Evolutionary conservation across 2,329 filamentous ascomycete genomes (phyloP).

Genomic region (Penicillium decumbens): DNA sequence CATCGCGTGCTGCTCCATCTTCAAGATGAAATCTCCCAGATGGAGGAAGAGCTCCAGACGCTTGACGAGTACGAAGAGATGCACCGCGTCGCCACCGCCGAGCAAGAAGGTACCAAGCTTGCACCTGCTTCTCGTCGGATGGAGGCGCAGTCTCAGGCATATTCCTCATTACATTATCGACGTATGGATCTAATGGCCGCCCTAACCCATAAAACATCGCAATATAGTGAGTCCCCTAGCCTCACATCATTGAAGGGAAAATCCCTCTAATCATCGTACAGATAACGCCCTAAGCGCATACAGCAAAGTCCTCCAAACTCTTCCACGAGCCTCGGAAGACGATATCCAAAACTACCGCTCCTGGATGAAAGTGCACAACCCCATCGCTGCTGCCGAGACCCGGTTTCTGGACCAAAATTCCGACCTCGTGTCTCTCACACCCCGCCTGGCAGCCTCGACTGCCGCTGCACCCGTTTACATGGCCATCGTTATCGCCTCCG

Average conservation of each 20-base stretch:
- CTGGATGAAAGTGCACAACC: slow-evolving; percentile 51
- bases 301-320: slow-evolving; percentile 44
- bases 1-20: slow-evolving; percentile 76
- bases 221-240: slow-evolving; percentile 52
- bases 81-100: slow-evolving; percentile 31
- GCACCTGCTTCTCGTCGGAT: slow-evolving; percentile 40
- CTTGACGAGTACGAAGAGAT: slow-evolving; percentile 59
- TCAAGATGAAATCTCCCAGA: slow-evolving; percentile 76
- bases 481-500: slow-evolving; percentile 46
- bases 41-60: slow-evolving; percentile 70
- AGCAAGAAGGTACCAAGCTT: slow-evolving; percentile 30
- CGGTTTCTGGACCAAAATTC: slow-evolving; percentile 50
- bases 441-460: slow-evolving; percentile 16
- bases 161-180: slow-evolving; percentile 51
- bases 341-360: slow-evolving; percentile 50
- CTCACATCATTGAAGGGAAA: not conserved
- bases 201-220: slow-evolving; percentile 55
- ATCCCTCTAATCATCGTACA: slow-evolving; percentile 12
- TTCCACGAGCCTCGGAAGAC: slow-evolving; percentile 44
- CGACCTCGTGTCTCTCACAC: slow-evolving; percentile 43
- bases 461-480: slow-evolving; percentile 30
- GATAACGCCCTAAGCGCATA: slow-evolving; percentile 46
- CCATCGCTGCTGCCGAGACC: slow-evolving; percentile 49
- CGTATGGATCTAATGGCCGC: slow-evolving; percentile 52
- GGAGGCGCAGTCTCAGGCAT: slow-evolving; percentile 47